phyloP scores from a whole-genome alignment of 2,329 filamentous ascomycete genomes.

The Pseudogymnoascus sp. region DNA sequence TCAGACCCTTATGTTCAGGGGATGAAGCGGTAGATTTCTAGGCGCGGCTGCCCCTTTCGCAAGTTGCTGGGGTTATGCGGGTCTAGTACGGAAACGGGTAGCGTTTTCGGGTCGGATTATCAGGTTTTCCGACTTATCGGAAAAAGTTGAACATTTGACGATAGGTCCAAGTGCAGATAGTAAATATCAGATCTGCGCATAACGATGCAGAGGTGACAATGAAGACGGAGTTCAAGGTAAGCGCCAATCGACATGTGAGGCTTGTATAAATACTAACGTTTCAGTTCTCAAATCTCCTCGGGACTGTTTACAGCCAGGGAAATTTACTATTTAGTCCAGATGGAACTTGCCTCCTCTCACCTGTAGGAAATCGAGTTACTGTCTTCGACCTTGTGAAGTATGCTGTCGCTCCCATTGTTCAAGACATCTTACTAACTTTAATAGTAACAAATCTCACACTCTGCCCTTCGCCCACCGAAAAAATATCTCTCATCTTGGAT shows the following conservation, averaged over 20 bases:
- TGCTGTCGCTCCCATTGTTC: conserved; percentile 28
- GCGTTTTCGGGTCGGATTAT: conserved; percentile 10
- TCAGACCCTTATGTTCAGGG: conserved; percentile 11
- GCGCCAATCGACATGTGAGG: conserved; percentile 11
- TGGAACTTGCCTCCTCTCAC: conserved; percentile 90
- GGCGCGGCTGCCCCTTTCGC: conserved; percentile 10
- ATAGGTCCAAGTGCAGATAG: conserved; percentile 10
- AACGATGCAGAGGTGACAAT: conserved; percentile 46
- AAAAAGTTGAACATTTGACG: conserved; percentile 14
- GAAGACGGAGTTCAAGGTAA: conserved; percentile 98
- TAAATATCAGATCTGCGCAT: conserved; percentile 17
- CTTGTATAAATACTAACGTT: conserved; percentile 22
- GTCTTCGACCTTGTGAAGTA: conserved; percentile 95
- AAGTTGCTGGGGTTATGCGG: not conserved
- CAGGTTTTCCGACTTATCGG: conserved; percentile 10
- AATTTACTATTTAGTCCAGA: conserved; percentile 95
- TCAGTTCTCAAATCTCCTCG: conserved; percentile 97
- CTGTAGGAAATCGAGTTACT: conserved; percentile 90
- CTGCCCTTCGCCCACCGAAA: conserved; percentile 87
- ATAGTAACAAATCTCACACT: conserved; percentile 77
- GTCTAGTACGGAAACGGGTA: not conserved
- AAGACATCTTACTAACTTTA: not conserved
- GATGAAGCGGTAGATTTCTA: conserved; percentile 9
- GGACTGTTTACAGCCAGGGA: conserved; percentile 96
- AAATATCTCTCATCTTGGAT: conserved; percentile 81